Base-by-base conservation (phyloP, 1,284 basidiomycete species). In the Rhodotorula sp. region DNA sequence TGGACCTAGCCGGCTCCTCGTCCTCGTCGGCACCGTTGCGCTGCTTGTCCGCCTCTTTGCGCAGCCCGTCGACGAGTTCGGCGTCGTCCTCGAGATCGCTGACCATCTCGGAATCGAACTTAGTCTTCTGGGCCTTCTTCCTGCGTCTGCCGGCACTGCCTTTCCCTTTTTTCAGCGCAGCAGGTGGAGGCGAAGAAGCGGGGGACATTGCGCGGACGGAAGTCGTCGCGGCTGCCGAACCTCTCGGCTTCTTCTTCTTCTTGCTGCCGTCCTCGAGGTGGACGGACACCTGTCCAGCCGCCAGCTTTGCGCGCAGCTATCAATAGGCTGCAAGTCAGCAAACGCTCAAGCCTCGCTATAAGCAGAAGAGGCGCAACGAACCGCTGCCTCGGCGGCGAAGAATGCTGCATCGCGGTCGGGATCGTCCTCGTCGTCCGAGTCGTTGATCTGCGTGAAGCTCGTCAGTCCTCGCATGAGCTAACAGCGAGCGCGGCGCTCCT, bases 341-440 rank as follows among this genome's bases (percentile, higher is more conserved):
- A 83, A 60, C 77, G 78, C 54, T 6, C 8, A 16, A 6, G 2
- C 3, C n/a, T 15, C 5, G 30, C 15, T 2, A 13, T 20, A 11
- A 9, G 28, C 11, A 22, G 22, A 47, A n/a, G n/a, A 9, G 20
- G 4, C n/a, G 37, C 6, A 11, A 59, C 87, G 81, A 57, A 86
- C 77, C 67, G 77, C 82, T 72, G 84, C 86, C 80, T 94, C 92
- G 74, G 84, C 85, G 76, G 85, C 89, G 71, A 92, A 87, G 84
- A 95, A 95, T 9, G 82, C 84, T 31, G 67, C 73, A 50, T 82
- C 80, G 4, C 76, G 74, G 57, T 89, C 82, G 24, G 78, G 78
- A 79, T 89, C 86, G 74, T 87, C 86, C 26, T 91, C 90, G 70
- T 84, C 89, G 77, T 95, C 92, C 74, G 89, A 91, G 80, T 94